These are phyloP conservation scores for Sclerotinia glacialis DNA, from an alignment of 2,329 filamentous ascomycete species.

Conservation along the genomic window DNA sequence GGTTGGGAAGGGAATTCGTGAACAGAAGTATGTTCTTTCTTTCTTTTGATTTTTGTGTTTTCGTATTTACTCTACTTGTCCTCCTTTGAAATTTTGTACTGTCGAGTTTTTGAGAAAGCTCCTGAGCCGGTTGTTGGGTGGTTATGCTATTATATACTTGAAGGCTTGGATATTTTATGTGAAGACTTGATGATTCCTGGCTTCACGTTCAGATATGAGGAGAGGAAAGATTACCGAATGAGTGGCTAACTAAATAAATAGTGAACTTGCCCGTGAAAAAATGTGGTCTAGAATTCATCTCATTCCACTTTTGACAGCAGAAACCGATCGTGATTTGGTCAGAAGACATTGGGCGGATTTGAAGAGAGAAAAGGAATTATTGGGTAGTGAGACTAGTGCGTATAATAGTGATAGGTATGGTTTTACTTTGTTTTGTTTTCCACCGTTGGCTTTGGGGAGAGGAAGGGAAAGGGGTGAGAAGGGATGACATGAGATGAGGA, in stretches of 20 bases:
- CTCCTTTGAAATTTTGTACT: too few relatives aligned
- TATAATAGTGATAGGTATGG: slow-evolving; percentile 86
- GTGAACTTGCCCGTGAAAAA: slow-evolving; percentile 93
- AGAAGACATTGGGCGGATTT: slow-evolving; percentile 82
- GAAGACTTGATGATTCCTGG: background rate
- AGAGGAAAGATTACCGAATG: background rate
- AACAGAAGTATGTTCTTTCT: slow-evolving; percentile 62
- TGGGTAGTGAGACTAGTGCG: slow-evolving; percentile 78
- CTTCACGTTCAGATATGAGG: too few relatives aligned
- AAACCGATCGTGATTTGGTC: slow-evolving; percentile 94
- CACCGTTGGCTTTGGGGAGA: background rate
- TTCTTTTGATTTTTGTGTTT: background rate
- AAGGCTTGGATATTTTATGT: background rate
- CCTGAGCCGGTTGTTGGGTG: background rate
- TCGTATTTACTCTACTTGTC: background rate
- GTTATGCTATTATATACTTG: background rate
- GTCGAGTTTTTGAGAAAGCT: background rate
- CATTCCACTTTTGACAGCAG: slow-evolving; percentile 88
- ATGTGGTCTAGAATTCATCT: slow-evolving; percentile 97
- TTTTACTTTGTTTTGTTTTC: slow-evolving; percentile 11
- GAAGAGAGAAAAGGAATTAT: slow-evolving; percentile 82
- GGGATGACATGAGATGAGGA: background rate
- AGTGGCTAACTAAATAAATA: slow-evolving; percentile 42
- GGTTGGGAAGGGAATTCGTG: slow-evolving; percentile 75
- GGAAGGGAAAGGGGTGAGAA: background rate